Conservation (phyloP, 1,284 basidiomycete species). For the Ustilago tritici region DNA sequence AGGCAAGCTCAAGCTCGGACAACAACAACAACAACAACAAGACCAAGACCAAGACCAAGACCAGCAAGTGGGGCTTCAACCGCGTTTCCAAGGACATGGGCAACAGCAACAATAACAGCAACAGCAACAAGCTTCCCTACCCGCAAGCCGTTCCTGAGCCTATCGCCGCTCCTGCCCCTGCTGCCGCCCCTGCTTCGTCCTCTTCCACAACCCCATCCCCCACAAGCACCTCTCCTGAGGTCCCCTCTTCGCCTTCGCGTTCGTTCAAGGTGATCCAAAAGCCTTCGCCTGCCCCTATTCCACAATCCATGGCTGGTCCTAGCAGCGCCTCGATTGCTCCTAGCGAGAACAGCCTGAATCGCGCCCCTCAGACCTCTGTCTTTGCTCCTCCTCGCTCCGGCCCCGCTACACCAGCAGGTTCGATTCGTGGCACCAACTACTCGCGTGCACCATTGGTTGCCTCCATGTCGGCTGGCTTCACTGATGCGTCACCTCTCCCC, state of each 20-base stretch:
- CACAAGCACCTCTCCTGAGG: slow-evolving; percentile 14
- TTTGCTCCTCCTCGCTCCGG: slow-evolving; percentile 27
- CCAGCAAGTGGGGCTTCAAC: slow-evolving; percentile 51
- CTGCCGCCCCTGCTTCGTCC: slow-evolving; percentile 9
- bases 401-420: slow-evolving; percentile 45
- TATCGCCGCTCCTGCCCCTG: slow-evolving; percentile 6
- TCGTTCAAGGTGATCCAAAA: slow-evolving; percentile 55
- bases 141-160: slow-evolving; percentile 37
- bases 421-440: slow-evolving; percentile 45
- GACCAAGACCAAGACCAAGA: slow-evolving; percentile 36
- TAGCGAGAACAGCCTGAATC: slow-evolving; percentile 39
- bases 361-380: slow-evolving; percentile 10
- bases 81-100: slow-evolving; percentile 39
- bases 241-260: slow-evolving; percentile 34
- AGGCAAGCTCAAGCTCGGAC: slow-evolving; percentile 9
- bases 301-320: slow-evolving; percentile 26
- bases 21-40: slow-evolving; percentile 26
- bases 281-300: slow-evolving; percentile 17
- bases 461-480: slow-evolving; percentile 46
- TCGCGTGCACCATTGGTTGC: slow-evolving; percentile 48
- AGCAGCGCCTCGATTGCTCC: slow-evolving; percentile 35
- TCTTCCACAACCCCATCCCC: slow-evolving; percentile 22
- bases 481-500: slow-evolving; percentile 45
- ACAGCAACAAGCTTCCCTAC: slow-evolving; percentile 34
- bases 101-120: slow-evolving; percentile 8